Evolutionary conservation across 1,139 yeast species (phyloP), one percentile per base, ranked within the genome.

Genomic region (Suhomyces atakaporum): DNA sequence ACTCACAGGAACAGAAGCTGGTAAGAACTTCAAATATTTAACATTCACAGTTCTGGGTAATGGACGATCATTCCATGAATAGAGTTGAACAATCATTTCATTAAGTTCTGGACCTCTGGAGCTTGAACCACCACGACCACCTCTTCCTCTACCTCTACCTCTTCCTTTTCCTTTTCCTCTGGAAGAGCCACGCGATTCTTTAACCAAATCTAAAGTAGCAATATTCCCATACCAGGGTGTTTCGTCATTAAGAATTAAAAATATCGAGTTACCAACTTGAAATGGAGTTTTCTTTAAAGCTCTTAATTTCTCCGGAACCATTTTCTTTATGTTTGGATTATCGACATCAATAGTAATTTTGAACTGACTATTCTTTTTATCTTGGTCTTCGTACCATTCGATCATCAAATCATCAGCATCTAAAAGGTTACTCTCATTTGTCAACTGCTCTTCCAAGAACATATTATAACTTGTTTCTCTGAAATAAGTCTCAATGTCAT

Each of bases 1-100:
- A 31, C 78, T 73, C 7, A 79, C 75, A 2, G 84, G 84, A 5
- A 79, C 75, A 6, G 84, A 75, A 9, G 81, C 80, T 1, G 88
- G 87, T 36, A 82, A 52, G 10, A 83, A 53, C 25, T 74, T 76
- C 45, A 79, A 62, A 36, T 53, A 49, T 39, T 62, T 55, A 9
- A 66, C 63, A 43, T 66, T 66, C 6, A 62, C 63, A 38, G 55
- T 36, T 45, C 33, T 61, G 36, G 86, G 87, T 36, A 81, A 59
- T 9, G 71, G 69, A 27, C 60, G 59, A 27, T 61, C 58, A 48
- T 80, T 80, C 88, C 88, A 81, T 8, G 69, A 63, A 48, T 72
- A 80, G 21, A 78, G 63, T 38, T 71, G 71, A 25, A 81, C 57
- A n/a, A 76, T 62, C 41, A 79, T 52, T 31, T 69, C 75, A 43